These are phyloP conservation scores for Acacia pycnantha DNA, from an alignment of 331 rosid genomes.

Conservation along the genomic window DNA sequence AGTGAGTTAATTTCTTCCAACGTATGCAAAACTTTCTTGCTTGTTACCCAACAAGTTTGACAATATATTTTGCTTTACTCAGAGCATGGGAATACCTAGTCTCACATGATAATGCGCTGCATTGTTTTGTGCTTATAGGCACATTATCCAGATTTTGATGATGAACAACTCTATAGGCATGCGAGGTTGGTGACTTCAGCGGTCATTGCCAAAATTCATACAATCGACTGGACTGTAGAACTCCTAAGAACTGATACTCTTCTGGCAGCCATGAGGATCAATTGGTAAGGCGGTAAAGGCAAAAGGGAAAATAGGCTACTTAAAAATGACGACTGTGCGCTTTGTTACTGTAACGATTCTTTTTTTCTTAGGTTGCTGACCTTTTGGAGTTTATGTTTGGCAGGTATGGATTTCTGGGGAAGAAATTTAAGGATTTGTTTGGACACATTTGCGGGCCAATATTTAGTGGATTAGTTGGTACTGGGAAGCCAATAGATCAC, in stretches of 20 bases:
- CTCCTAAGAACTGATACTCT: conserved; percentile 71
- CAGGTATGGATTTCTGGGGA: conserved; percentile 79
- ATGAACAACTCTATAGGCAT: conserved; percentile 64
- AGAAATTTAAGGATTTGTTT: conserved; percentile 59
- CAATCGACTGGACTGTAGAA: conserved; percentile 85
- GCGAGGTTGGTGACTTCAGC: conserved; percentile 83
- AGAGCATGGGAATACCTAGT: not conserved
- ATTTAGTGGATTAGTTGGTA: conserved; percentile 72
- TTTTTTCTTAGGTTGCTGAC: not conserved
- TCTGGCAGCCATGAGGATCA: conserved; percentile 64
- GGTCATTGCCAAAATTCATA: conserved; percentile 76
- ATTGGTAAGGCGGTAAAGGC: conserved; percentile 48
- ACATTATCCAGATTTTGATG: conserved; percentile 54
- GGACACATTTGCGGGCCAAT: conserved; percentile 67
- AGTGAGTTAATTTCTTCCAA: conserved; percentile 32
- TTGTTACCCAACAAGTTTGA: not conserved
- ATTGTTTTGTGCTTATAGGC: conserved; percentile 37
- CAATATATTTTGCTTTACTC: not conserved
- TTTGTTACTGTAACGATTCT: not conserved
- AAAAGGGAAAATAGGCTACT: not conserved
- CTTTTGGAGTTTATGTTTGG: not conserved
- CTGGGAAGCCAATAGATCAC: conserved; percentile 62
- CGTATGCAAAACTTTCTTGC: not conserved
- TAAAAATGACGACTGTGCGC: not conserved
- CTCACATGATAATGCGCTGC: not conserved